Evolutionary conservation across 495 filamentous ascomycete species (phyloP).

Genomic region (Aspergillus campestris): DNA sequence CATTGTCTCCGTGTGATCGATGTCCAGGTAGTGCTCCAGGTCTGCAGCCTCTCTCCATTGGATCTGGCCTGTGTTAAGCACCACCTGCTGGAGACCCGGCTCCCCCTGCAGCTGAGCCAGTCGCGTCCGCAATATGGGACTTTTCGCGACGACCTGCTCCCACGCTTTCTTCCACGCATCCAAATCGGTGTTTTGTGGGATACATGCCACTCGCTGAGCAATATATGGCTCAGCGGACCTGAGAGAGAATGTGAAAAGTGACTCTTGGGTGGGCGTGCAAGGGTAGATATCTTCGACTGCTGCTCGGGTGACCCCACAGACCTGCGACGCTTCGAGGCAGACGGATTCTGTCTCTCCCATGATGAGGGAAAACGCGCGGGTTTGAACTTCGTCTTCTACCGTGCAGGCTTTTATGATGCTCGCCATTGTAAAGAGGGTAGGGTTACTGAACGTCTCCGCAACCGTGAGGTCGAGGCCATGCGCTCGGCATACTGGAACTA

Average conservation of each 20-base stretch:
- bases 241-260: conserved; percentile 50
- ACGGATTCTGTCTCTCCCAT: conserved; percentile 21
- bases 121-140: conserved; percentile 50
- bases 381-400: conserved; percentile 8
- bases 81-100: conserved; percentile 50
- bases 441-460: conserved; percentile 36
- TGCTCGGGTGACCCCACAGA: conserved; percentile 19
- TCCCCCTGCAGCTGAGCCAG: conserved; percentile 44
- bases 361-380: conserved; percentile 27
- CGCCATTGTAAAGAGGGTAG: conserved; percentile 39
- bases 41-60: conserved; percentile 32
- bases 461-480: conserved; percentile 29
- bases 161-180: conserved; percentile 43
- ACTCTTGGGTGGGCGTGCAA: conserved; percentile 58
- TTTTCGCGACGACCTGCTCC: conserved; percentile 33
- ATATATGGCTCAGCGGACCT: conserved; percentile 51
- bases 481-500: conserved; percentile 28
- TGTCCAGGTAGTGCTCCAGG: conserved; percentile 40
- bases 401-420: conserved; percentile 10
- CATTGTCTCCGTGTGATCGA: conserved; percentile 40
- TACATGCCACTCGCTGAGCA: conserved; percentile 40
- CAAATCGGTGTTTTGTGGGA: conserved; percentile 25
- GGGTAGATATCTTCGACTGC: conserved; percentile 47
- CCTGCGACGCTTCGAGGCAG: conserved; percentile 18
- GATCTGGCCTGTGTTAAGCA: conserved; percentile 35